Base-by-base conservation (phyloP, 2,329 filamentous ascomycete species). In the Colletotrichum eremochloae region DNA sequence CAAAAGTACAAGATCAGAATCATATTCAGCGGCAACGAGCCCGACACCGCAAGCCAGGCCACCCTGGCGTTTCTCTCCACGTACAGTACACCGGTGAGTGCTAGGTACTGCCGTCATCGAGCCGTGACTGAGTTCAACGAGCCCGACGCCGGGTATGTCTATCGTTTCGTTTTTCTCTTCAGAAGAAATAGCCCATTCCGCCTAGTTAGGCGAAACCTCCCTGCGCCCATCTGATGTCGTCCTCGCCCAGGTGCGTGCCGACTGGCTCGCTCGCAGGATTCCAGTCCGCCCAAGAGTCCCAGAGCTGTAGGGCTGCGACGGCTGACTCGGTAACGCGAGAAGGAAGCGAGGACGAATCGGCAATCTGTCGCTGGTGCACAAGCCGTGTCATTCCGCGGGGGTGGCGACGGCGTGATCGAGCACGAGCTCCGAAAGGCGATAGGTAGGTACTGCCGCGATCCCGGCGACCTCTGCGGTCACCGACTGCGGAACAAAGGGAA, bases 241-340 rank as follows among this genome's bases (percentile, higher is more conserved):
- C 33, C 36, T 38, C 44, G 60, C 50, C 63, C 50, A 50, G 56
- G 29, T 52, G 50, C 64, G 48, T 56, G n/a, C 36, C 58, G 57
- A 46, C 29, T 57, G 48, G 48, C 52, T 50, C 68, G 68, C 57
- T 57, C 36, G 42, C 64, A 71, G 42, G 40, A 63, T 11, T 18
- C 14, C 63, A 33, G 63, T 12, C 38, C 29, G 55, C 8, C 14
- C 63, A 56, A 44, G 42, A 44, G 38, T 15, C 33, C 18, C 31
- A 14, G 46, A 38, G 18, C n/a, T n/a, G 38, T 57, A 62, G 42
- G 68, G 64, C 50, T 63, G 57, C 57, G 6, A 42, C 40, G 52
- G 68, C 50, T 68, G 57, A 63, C 40, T 63, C 68, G 68, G 31
- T 4, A n/a, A 29, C n/a, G 9, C 14, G 31, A 36, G 18, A 44